Base-by-base conservation (phyloP, 1,139 yeast genomes). In the Diutina sp. region DNA sequence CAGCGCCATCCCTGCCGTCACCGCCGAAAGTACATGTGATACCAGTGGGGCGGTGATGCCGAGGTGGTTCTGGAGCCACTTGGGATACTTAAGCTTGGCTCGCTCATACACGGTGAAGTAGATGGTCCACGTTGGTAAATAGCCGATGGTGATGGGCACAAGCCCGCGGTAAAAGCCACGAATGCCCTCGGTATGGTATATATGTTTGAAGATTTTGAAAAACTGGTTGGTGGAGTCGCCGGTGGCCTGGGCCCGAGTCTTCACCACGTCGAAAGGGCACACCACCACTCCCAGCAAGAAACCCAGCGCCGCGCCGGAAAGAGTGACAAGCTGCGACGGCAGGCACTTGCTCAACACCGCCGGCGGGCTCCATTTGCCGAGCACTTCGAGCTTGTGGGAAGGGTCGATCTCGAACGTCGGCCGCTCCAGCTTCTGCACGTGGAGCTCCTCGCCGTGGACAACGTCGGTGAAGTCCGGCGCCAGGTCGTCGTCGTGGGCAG, bases 121-220 rank as follows among this genome's bases (percentile, higher is more conserved):
- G 54, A 93, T 89, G 72, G 91, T 90, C 99, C 99, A 93, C 0
- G 98, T 90, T 6, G 99, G 99, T 62, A 95, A 82, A 69, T 93
- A 93, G 0, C 99, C 99, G 56, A 93, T 72, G 1, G 95, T 80
- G 46, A 93, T 90, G 11, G 99, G 98, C 0, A 86, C 87, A 21
- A 95, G 72, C 3, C 99, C 99, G 60, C 96, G 74, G 68, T 95
- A 95, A 25, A 93, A 75, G 0, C 99, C 98, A 51, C 82, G 70
- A 1, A 83, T 64, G 1, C 97, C 97, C 70, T 91, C 98, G 58
- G 90, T 90, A 57, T 70, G 68, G 58, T 82, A 70, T 51, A 90
- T 89, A 8, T 85, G 77, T 51, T 74, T 67, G 65, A 90, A 73
- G 0, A 95, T 87, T 57, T 65, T 62, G 4, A 62, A 41, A 50